Conservation (phyloP, 1,139 yeast genomes). For the Blastobotrys proliferans region DNA sequence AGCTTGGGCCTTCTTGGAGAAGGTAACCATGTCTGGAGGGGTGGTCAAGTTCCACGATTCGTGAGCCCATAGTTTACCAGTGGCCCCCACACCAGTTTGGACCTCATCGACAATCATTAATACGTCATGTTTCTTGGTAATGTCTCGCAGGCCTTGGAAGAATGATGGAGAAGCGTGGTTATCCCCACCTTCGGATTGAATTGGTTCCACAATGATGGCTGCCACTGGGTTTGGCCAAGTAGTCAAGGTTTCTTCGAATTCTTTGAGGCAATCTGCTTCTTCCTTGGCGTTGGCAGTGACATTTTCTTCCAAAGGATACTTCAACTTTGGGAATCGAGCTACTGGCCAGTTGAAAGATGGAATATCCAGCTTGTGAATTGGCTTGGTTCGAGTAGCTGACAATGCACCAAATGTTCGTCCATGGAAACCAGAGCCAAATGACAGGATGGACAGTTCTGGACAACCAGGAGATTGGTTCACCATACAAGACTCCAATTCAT, state of each 20-base stretch:
- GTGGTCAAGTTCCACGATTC: slow-evolving; percentile 71
- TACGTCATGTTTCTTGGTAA: slow-evolving; percentile 63
- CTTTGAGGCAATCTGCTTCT: slow-evolving; percentile 62
- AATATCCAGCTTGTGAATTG: slow-evolving; percentile 77
- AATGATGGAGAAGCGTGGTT: slow-evolving; percentile 72
- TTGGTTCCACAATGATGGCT: slow-evolving; percentile 72
- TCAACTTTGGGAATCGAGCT: slow-evolving; percentile 71
- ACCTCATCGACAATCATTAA: slow-evolving; percentile 78
- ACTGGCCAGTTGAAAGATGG: slow-evolving; percentile 87
- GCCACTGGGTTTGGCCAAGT: slow-evolving; percentile 67
- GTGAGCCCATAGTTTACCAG: slow-evolving; percentile 84
- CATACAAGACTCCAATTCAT: slow-evolving; percentile 62
- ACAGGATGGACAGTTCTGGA: slow-evolving; percentile 67
- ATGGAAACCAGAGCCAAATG: slow-evolving; percentile 74
- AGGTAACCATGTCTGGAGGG: slow-evolving; percentile 78
- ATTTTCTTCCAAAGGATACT: slow-evolving; percentile 64
- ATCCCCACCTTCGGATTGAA: slow-evolving; percentile 86
- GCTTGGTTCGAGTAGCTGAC: slow-evolving; percentile 75
- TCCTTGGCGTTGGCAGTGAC: slow-evolving; percentile 55
- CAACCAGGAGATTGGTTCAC: slow-evolving; percentile 65
- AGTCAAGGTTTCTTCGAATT: slow-evolving; percentile 52
- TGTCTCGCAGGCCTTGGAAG: slow-evolving; percentile 73
- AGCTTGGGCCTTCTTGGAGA: slow-evolving; percentile 80
- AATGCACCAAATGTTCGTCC: slow-evolving; percentile 80
- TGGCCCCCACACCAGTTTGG: slow-evolving; percentile 85